Evolutionary conservation across 441 rosid species (phyloP).

Genomic region (Macaranga tanarius): DNA sequence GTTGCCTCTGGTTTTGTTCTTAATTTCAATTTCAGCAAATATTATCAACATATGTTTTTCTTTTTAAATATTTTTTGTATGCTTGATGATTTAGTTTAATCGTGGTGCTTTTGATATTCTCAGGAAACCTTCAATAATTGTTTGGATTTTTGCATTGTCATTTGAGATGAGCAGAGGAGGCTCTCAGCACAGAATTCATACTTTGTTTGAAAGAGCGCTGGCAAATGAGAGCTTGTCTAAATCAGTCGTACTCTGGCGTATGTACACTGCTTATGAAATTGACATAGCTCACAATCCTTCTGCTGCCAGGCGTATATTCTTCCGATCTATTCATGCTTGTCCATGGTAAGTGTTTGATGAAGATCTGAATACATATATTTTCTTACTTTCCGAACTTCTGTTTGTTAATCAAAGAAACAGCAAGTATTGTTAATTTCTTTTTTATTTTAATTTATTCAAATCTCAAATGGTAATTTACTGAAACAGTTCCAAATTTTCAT

Average conservation of each 20-base stretch:
- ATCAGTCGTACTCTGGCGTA: constrained; percentile 81
- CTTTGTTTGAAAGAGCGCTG: constrained; percentile 87
- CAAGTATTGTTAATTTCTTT: background rate
- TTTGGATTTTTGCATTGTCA: constrained; percentile 79
- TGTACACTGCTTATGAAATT: constrained; percentile 80
- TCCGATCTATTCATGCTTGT: constrained; percentile 92
- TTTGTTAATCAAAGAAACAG: background rate
- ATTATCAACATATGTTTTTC: too few species aligned
- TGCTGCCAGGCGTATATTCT: constrained; percentile 74
- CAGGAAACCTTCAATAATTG: constrained; percentile 75
- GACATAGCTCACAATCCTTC: constrained; percentile 53
- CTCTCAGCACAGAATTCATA: constrained; percentile 71
- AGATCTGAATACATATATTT: background rate
- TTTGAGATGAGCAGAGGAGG: constrained; percentile 77
- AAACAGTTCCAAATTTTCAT: background rate
- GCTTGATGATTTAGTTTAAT: background rate
- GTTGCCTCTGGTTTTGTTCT: background rate
- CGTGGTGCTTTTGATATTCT: constrained; percentile 8
- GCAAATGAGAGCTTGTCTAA: constrained; percentile 51
- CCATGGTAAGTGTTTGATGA: constrained; percentile 63
- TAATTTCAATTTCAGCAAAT: background rate
- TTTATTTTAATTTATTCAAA: background rate
- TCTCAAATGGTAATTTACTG: background rate
- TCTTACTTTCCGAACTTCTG: background rate
- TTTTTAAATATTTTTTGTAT: background rate